Base-by-base conservation (phyloP, 164 flowering plant species). In the Protea cynaroides region DNA sequence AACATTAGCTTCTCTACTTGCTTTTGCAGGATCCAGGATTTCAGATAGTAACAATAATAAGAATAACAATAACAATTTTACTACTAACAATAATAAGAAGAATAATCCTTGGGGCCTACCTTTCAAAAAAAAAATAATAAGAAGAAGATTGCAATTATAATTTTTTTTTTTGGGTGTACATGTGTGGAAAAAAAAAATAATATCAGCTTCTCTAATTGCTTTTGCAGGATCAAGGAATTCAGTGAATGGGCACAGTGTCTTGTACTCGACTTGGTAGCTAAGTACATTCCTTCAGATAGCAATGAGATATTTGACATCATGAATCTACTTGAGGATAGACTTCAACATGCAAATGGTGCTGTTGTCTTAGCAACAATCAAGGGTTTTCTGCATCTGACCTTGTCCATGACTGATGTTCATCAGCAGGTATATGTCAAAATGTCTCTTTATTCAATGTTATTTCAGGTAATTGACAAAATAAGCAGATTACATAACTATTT, bases 321-420 rank as follows among this genome's bases (percentile, higher is more conserved):
- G 99, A 92, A 95, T 85, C 97, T 95, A 63, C 89, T 95, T 46
- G 99, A 92, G 79, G 99, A 95, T 74, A 83, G 99, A 80, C 97
- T 92, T 74, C 97, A 95, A 72, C 99, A 95, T 82, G 97, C 97
- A 68, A 95, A 95, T 80, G 89, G 97, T 69, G 97, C 97, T 67
- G 97, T 95, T 71, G 99, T 92, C 56, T 83, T 95, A 57, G 97
- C 97, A 62, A 88, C 96, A 37, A 80, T 78, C 71, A 92, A 95
- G 84, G 74, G 92, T 71, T 95, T 95, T 79, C 80, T 95, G 46
- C 96, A 95, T 36, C 59, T 92, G 84, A 92, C 99, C 36, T 70
- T 95, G 81, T 89, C 96, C 71, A 95, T 95, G 99, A 78, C 88
- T 40, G 99, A 95, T 81, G 96, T 92, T 66, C 99, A 95, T 82